A percentile compares a stretch with the other conserved stretches of the same genome.
Conservation (phyloP, 371 early-diverging fungal genomes). For the Mortierella sp. region DNA sequence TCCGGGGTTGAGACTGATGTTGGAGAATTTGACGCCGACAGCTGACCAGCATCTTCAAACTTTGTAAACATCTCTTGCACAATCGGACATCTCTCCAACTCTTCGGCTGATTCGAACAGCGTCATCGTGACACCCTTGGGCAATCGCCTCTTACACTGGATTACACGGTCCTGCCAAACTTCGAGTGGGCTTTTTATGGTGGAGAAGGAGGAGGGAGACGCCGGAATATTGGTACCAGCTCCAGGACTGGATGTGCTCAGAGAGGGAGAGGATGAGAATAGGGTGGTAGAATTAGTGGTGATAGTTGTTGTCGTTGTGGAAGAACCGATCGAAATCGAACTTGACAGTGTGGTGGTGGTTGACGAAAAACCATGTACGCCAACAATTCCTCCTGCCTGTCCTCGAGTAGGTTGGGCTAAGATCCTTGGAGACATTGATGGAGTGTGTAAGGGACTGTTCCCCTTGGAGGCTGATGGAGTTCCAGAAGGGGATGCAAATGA, state of each 20-base stretch:
- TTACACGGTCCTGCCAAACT: slow-evolving; percentile 42
- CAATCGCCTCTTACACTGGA: slow-evolving; percentile 20
- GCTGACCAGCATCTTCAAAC: background rate
- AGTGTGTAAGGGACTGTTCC: slow-evolving; percentile 4
- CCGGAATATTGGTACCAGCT: background rate
- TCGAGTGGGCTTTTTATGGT: slow-evolving; percentile 27
- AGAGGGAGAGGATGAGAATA: background rate
- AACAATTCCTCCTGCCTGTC: background rate
- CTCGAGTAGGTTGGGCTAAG: background rate
- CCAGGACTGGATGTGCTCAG: background rate
- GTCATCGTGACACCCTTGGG: slow-evolving; percentile 34
- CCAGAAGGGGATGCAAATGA: background rate
- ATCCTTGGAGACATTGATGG: slow-evolving; percentile 5
- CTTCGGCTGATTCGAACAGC: slow-evolving; percentile 33
- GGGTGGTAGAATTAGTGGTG: too few species aligned
- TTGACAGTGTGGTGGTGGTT: background rate
- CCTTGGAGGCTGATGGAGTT: background rate
- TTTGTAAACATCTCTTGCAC: slow-evolving; percentile 32
- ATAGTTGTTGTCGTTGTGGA: background rate
- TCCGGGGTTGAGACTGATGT: background rate
- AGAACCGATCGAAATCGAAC: background rate
- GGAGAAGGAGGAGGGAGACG: slow-evolving; percentile 7
- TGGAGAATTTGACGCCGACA: background rate
- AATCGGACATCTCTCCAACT: slow-evolving; percentile 22
- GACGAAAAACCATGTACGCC: background rate